phyloP scores from a whole-genome alignment of 768 basidiomycete species.

The Auricularia heimuer region DNA sequence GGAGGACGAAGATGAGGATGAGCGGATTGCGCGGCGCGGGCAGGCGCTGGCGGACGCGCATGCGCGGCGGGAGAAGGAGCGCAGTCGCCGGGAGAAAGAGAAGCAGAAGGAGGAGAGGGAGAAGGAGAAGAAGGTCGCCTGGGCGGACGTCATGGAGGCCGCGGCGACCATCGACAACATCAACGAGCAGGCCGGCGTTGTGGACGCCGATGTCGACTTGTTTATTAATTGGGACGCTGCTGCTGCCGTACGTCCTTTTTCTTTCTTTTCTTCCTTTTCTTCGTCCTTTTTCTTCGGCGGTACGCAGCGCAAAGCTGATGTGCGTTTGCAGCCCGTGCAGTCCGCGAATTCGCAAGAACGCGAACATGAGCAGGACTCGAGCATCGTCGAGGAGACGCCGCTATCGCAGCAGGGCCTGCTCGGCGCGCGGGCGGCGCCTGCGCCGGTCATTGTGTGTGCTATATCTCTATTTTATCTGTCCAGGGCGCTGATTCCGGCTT shows the following conservation, averaged over 20 bases:
- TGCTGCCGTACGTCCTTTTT: background rate
- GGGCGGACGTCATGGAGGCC: background rate
- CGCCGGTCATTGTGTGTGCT: too few species aligned
- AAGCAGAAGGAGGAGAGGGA: background rate
- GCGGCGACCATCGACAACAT: background rate
- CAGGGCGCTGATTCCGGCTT: too few species aligned
- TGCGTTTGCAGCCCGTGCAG: too few species aligned
- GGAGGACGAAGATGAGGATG: background rate
- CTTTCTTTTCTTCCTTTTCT: too few species aligned
- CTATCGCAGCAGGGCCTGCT: too few species aligned
- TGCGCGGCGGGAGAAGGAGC: background rate
- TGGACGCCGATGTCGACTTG: background rate
- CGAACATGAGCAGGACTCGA: too few species aligned
- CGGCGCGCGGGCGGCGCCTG: too few species aligned
- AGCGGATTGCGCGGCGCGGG: background rate
- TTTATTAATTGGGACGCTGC: background rate
- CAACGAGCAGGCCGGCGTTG: background rate
- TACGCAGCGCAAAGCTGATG: too few species aligned
- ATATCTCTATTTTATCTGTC: too few species aligned
- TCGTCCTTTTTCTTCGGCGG: too few species aligned
- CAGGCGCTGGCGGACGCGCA: background rate
- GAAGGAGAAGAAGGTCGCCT: background rate
- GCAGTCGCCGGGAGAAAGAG: background rate
- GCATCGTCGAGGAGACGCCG: too few species aligned
- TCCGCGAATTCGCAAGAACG: too few species aligned